phyloP scores from a whole-genome alignment of 345 rosid species.

The Euphorbia tirucalli region DNA sequence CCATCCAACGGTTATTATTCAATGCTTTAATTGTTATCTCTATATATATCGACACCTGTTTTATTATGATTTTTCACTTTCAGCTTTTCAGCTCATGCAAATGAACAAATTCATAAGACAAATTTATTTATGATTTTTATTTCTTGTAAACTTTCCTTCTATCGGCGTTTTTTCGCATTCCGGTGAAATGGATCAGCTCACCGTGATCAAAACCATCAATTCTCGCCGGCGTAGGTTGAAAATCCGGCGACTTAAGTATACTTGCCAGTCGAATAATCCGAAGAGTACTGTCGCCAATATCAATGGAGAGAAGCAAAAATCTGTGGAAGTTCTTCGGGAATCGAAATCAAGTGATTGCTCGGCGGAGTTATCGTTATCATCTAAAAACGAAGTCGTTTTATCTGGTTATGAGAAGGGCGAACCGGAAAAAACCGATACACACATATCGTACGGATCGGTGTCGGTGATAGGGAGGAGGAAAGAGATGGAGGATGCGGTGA shows the following conservation, averaged over 20 bases:
- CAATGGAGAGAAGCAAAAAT: slow-evolving; percentile 4
- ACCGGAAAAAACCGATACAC: slow-evolving; percentile 2
- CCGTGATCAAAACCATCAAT: slow-evolving; percentile 16
- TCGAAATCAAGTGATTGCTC: background rate
- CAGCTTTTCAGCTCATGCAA: slow-evolving; percentile 24
- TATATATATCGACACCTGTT: slow-evolving; percentile 12
- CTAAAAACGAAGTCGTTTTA: slow-evolving; percentile 23
- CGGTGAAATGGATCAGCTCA: slow-evolving; percentile 20
- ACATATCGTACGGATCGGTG: slow-evolving; percentile 37
- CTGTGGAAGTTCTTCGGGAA: background rate
- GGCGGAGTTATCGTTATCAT: slow-evolving; percentile 24
- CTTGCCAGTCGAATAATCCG: slow-evolving; percentile 17
- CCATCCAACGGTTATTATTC: slow-evolving; percentile 25
- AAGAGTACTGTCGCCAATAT: background rate
- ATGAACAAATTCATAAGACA: background rate
- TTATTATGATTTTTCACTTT: background rate
- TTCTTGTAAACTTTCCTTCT: background rate
- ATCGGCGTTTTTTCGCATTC: slow-evolving; percentile 9
- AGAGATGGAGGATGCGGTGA: slow-evolving; percentile 70
- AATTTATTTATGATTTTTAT: background rate
- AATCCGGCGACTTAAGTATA: slow-evolving; percentile 30
- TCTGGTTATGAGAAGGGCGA: slow-evolving; percentile 18
- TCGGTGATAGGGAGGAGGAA: slow-evolving; percentile 62
- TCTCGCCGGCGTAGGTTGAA: slow-evolving; percentile 35
- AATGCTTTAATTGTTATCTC: slow-evolving; percentile 5